Evolutionary conservation across 1,139 yeast genomes (phyloP).

Genomic region (Starmera stellimalicola): DNA sequence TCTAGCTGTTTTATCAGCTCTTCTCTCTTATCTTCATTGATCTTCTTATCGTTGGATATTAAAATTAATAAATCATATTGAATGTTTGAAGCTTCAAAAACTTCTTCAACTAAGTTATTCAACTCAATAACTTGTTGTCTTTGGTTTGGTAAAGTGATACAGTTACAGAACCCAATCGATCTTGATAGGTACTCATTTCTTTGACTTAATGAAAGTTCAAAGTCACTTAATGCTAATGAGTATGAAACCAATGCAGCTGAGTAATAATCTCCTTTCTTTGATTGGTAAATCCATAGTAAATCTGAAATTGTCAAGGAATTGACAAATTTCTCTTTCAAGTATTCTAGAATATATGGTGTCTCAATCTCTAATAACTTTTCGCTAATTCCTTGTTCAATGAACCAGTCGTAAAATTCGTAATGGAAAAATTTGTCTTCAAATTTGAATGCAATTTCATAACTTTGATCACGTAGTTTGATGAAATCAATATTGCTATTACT

Average conservation of each 20-base stretch:
- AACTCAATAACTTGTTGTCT: constrained; percentile 71
- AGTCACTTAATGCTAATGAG: constrained; percentile 65
- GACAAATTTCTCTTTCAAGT: constrained; percentile 64
- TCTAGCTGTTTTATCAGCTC: constrained; percentile 49
- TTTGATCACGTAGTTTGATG: constrained; percentile 54
- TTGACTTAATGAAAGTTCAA: constrained; percentile 55
- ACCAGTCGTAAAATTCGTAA: constrained; percentile 89
- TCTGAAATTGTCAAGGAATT: constrained; percentile 68
- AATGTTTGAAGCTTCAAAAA: constrained; percentile 78
- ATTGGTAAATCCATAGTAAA: constrained; percentile 81
- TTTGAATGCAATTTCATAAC: constrained; percentile 66
- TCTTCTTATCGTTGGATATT: constrained; percentile 50
- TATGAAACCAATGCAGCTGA: constrained; percentile 80
- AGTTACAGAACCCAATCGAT: constrained; percentile 88
- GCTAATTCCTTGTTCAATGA: constrained; percentile 65
- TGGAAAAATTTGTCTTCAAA: constrained; percentile 80
- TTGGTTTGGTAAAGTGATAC: constrained; percentile 69
- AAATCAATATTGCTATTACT: constrained; percentile 35
- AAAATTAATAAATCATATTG: constrained; percentile 72
- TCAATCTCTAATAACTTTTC: constrained; percentile 71
- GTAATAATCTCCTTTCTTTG: constrained; percentile 68
- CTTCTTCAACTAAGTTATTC: constrained; percentile 63
- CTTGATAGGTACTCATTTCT: constrained; percentile 85
- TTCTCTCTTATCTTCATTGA: constrained; percentile 32
- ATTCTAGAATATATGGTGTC: constrained; percentile 72